phyloP scores from a whole-genome alignment of 1,284 basidiomycete genomes.

The Microbotryum silenes-acaulis region DNA sequence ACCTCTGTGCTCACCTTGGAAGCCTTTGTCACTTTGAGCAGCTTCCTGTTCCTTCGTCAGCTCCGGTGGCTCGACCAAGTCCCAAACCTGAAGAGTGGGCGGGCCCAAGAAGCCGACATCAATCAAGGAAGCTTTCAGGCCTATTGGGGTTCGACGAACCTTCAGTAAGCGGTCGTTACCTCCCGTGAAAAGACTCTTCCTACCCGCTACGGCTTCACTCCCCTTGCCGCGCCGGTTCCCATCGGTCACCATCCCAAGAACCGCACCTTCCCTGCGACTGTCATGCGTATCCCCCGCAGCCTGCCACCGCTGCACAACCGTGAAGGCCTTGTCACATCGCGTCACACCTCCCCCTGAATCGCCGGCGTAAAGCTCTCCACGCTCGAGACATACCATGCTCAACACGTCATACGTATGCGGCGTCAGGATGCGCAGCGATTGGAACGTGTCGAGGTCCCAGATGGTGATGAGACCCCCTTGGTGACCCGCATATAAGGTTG shows the following conservation, averaged over 20 bases:
- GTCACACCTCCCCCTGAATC: conserved; percentile 72
- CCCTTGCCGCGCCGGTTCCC: no score
- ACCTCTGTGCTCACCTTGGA: conserved; percentile 3
- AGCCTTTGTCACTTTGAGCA: conserved; percentile 2
- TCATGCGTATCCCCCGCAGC: conserved; percentile 40
- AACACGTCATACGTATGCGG: conserved; percentile 49
- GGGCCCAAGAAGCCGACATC: no score
- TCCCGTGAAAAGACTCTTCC: conserved; percentile 58
- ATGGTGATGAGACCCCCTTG: conserved; percentile 87
- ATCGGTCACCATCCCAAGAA: no score
- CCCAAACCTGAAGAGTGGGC: conserved; percentile 11
- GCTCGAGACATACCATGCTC: no score
- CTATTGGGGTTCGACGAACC: conserved; percentile 42
- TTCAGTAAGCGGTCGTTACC: conserved; percentile 78
- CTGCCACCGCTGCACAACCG: conserved; percentile 69
- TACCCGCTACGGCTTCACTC: not conserved
- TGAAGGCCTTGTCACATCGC: conserved; percentile 73
- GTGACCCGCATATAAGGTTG: conserved; percentile 78
- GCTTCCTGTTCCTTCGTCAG: no score
- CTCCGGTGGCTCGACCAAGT: conserved; percentile 1
- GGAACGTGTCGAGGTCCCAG: conserved; percentile 81
- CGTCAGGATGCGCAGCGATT: conserved; percentile 73
- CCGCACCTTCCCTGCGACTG: no score
- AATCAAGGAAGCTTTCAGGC: no score
- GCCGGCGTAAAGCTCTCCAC: conserved; percentile 57